A percentile compares a stretch with the other conserved stretches of the same genome.
These are phyloP conservation scores for Mycena maculata DNA, from an alignment of 768 basidiomycete species.

Conservation along the genomic window DNA sequence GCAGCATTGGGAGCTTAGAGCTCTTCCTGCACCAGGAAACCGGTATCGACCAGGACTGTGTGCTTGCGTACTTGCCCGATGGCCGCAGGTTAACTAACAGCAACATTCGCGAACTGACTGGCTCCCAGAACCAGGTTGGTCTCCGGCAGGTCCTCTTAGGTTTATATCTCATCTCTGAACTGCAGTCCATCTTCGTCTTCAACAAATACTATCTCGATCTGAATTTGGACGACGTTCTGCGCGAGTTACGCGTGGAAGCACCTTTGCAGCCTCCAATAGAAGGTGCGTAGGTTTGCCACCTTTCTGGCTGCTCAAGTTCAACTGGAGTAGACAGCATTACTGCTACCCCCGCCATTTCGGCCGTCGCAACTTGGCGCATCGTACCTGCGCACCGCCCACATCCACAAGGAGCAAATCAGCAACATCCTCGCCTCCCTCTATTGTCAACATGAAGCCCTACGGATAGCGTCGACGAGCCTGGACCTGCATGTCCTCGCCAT, in stretches of 20 bases:
- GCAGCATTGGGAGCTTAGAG: constrained; percentile 76
- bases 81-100: constrained; percentile 76
- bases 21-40: constrained; percentile 77
- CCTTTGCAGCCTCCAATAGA: constrained; percentile 77
- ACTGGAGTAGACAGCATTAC: constrained; percentile 62
- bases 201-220: constrained; percentile 84
- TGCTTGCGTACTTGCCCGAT: constrained; percentile 84
- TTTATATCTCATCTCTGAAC: constrained; percentile 12
- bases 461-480: constrained; percentile 77
- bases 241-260: constrained; percentile 69
- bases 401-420: constrained; percentile 72
- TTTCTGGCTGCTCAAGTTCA: constrained; percentile 2
- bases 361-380: constrained; percentile 75
- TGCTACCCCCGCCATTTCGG: constrained; percentile 78
- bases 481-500: constrained; percentile 81
- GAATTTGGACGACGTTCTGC: constrained; percentile 72
- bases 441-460: constrained; percentile 75
- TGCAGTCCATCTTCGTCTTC: constrained; percentile 82
- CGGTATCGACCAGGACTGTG: constrained; percentile 74
- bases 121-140: constrained; percentile 79
- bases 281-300: constrained; percentile 53
- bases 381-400: constrained; percentile 71
- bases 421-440: constrained; percentile 64
- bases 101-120: constrained; percentile 82
- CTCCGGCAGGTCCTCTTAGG: neutral